These are phyloP conservation scores for Limtongia smithiae DNA, from an alignment of 805 yeast genomes.

Conservation along the genomic window DNA sequence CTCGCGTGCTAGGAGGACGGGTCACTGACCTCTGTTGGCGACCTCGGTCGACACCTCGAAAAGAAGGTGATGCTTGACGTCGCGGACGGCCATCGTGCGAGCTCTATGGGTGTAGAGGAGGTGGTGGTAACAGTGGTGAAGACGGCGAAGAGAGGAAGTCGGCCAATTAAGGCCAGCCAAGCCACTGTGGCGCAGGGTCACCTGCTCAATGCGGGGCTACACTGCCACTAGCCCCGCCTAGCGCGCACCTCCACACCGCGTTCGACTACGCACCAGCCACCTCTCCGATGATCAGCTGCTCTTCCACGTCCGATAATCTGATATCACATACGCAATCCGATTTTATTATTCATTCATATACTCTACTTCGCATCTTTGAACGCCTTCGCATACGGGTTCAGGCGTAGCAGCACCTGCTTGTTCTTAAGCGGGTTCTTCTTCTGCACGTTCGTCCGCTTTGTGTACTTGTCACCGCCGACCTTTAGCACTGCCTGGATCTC, in stretches of 20 bases:
- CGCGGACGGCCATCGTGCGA: constrained; percentile 53
- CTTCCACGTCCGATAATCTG: no score
- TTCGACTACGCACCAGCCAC: background rate
- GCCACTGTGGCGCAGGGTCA: no score
- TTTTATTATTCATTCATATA: no score
- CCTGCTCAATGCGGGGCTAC: no score
- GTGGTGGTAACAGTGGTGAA: no score
- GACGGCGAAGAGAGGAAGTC: background rate
- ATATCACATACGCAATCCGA: no score
- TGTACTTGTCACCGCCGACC: constrained; percentile 91
- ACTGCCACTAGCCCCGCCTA: no score
- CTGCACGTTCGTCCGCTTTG: constrained; percentile 90
- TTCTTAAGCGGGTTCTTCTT: constrained; percentile 99
- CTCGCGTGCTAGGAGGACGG: background rate
- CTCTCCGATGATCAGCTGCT: no score
- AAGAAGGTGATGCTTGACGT: constrained; percentile 78
- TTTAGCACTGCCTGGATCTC: constrained; percentile 97
- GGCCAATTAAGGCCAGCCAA: background rate
- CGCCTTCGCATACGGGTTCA: constrained; percentile 99
- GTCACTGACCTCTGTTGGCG: constrained; percentile 55
- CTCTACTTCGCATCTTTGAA: constrained; percentile 42
- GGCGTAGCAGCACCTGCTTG: constrained; percentile 96
- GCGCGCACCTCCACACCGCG: no score
- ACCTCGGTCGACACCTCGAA: constrained; percentile 97
- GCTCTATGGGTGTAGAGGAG: background rate